Conservation (phyloP, 129 eudicot species). For the Apium graveolens region DNA sequence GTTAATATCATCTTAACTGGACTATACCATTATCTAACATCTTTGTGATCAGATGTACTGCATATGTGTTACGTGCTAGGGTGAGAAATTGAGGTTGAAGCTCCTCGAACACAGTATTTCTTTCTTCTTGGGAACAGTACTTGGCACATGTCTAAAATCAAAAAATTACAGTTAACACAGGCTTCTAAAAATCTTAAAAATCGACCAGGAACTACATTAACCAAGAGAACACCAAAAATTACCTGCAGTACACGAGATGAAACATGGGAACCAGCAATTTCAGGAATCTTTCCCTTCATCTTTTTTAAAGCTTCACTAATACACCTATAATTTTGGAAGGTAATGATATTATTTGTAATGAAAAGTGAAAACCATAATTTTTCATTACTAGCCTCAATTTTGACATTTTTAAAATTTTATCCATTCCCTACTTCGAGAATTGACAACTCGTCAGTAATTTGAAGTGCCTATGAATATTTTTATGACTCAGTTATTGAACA, state of each 20-base stretch:
- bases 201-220: not conserved
- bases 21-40: conserved; percentile 69
- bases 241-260: conserved; percentile 98
- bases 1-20: not conserved
- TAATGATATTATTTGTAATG: not conserved
- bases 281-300: conserved; percentile 80
- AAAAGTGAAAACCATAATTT: not conserved
- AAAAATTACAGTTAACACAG: conserved; percentile 15
- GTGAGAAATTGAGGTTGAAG: conserved; percentile 67
- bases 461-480: not conserved
- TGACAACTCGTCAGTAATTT: not conserved
- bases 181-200: not conserved
- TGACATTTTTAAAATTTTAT: not conserved
- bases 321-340: conserved; percentile 28
- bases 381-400: not conserved
- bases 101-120: conserved; percentile 57
- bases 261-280: conserved; percentile 93
- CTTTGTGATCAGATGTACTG: conserved; percentile 85
- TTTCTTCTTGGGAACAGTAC: conserved; percentile 73
- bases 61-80: conserved; percentile 74
- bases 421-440: not conserved
- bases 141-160: conserved; percentile 74
- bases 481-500: not conserved
- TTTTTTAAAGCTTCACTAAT: conserved; percentile 69
- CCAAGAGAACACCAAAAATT: not conserved